phyloP scores from a whole-genome alignment of 768 basidiomycete species.

The Harrya chromipes region DNA sequence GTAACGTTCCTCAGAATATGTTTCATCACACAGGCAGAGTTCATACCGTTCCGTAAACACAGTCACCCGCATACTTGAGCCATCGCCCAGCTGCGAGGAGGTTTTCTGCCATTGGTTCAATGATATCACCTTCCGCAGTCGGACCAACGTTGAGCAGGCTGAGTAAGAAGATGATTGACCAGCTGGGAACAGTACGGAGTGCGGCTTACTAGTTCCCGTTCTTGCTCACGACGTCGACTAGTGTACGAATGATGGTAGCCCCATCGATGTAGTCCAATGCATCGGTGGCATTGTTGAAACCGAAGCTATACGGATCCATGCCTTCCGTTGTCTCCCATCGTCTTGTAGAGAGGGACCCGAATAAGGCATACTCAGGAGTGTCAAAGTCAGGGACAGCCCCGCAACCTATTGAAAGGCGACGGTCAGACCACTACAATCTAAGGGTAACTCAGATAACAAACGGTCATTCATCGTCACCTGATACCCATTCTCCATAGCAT shows the following conservation, averaged over 20 bases:
- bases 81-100: conserved; percentile 51
- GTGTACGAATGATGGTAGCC: conserved; percentile 45
- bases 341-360: conserved; percentile 42
- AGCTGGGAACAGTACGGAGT: neutral
- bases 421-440: neutral
- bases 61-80: conserved; percentile 48
- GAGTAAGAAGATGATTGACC: neutral
- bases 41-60: conserved; percentile 52
- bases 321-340: conserved; percentile 61
- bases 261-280: conserved; percentile 47
- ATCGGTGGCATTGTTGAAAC: conserved; percentile 42
- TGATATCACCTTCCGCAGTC: conserved; percentile 52
- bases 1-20: neutral
- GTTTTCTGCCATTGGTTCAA: conserved; percentile 44
- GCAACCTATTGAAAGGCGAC: conserved; percentile 35
- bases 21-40: neutral
- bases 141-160: conserved; percentile 55
- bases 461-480: conserved; percentile 49
- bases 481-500: conserved; percentile 38
- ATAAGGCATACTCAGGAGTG: conserved; percentile 53
- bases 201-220: conserved; percentile 55
- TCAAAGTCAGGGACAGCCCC: conserved; percentile 50
- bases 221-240: conserved; percentile 59
- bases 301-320: conserved; percentile 53
- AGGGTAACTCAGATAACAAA: conserved; percentile 12